Percentiles rank a stretch among this genome's conserved stretches.
Evolutionary conservation across 164 flowering plant genomes (phyloP).

Genomic region (Chimonanthus praecox): DNA sequence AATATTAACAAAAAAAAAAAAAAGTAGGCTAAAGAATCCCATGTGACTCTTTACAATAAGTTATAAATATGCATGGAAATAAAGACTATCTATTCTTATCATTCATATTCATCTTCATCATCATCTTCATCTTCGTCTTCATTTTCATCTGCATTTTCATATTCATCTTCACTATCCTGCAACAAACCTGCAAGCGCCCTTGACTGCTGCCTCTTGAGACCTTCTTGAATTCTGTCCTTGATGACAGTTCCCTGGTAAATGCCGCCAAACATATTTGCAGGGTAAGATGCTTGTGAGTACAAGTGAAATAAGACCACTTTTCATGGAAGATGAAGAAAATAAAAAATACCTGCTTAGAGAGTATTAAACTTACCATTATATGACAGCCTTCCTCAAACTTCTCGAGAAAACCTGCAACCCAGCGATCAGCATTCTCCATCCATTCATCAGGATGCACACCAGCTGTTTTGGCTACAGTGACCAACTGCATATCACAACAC

Average conservation of each 20-base stretch:
- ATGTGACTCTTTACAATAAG: background rate
- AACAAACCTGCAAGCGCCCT: conserved; percentile 6
- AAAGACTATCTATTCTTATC: background rate
- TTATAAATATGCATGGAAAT: background rate
- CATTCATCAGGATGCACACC: conserved; percentile 57
- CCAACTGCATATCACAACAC: conserved; percentile 31
- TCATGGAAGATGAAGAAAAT: background rate
- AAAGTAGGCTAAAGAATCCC: background rate
- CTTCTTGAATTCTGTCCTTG: conserved; percentile 30
- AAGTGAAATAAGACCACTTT: background rate
- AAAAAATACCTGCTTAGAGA: background rate
- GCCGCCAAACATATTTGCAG: background rate
- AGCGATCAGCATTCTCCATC: conserved; percentile 87
- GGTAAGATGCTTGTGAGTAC: background rate
- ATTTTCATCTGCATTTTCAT: background rate
- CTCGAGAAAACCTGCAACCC: conserved; percentile 76
- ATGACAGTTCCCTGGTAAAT: conserved; percentile 15
- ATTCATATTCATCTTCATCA: background rate
- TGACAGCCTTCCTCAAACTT: conserved; percentile 89
- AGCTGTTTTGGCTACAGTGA: conserved; percentile 70
- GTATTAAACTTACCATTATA: conserved; percentile 39
- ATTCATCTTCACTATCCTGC: background rate
- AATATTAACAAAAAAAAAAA: background rate
- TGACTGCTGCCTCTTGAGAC: conserved; percentile 21
- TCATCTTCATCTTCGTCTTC: background rate